A percentile compares a stretch with the other conserved stretches of the same genome.
These are phyloP conservation scores for Alternaria panax DNA, from an alignment of 2,329 filamentous ascomycete species.

Conservation along the genomic window DNA sequence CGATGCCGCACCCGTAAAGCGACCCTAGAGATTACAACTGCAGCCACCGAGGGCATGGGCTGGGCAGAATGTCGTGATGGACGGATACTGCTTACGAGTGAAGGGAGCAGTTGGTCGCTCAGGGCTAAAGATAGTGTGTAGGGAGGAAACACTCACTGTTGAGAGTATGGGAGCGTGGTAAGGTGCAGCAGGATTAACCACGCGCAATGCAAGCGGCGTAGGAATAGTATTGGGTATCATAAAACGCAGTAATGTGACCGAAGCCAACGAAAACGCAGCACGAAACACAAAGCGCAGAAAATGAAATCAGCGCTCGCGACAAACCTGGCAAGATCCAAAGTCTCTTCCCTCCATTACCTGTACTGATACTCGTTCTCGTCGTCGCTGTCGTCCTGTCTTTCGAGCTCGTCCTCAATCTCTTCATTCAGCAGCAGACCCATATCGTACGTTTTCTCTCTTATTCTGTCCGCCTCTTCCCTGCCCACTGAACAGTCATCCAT, in stretches of 20 bases:
- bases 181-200: background rate
- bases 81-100: background rate
- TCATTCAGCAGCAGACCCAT: conserved; percentile 74
- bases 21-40: background rate
- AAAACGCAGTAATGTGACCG: background rate
- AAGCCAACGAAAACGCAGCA: background rate
- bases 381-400: conserved; percentile 24
- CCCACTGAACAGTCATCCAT: conserved; percentile 63
- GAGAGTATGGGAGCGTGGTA: no score
- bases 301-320: background rate
- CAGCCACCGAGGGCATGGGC: background rate
- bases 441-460: conserved; percentile 71
- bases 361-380: conserved; percentile 25
- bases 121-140: background rate
- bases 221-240: background rate
- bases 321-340: background rate
- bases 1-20: background rate
- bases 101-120: background rate
- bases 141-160: background rate
- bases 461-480: conserved; percentile 56
- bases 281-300: background rate
- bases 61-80: background rate
- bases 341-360: background rate
- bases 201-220: background rate
- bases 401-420: conserved; percentile 63